A percentile compares a stretch with the other conserved stretches of the same genome.
These are phyloP conservation scores for Trametopsis cervina DNA, from an alignment of 768 basidiomycete species.

Conservation along the genomic window DNA sequence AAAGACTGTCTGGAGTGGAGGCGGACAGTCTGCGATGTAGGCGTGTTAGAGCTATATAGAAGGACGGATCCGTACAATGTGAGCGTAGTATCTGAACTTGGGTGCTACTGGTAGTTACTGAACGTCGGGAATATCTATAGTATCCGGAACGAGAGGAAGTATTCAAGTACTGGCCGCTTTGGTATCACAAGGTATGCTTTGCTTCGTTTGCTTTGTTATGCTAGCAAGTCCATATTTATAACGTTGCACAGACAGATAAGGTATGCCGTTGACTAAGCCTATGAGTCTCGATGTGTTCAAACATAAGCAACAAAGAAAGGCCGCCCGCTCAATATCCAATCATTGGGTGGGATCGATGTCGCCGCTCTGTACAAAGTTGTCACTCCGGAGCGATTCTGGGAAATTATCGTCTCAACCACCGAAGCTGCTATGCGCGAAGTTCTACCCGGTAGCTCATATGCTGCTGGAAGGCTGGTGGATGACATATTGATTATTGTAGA, in stretches of 20 bases:
- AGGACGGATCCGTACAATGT: slow-evolving; percentile 67
- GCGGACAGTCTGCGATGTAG: slow-evolving; percentile 50
- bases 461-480: slow-evolving; percentile 42
- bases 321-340: slow-evolving; percentile 63
- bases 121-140: too few relatives aligned
- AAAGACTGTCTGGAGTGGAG: slow-evolving; percentile 64
- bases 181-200: slow-evolving; percentile 57
- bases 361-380: slow-evolving; percentile 25
- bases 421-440: slow-evolving; percentile 62
- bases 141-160: slow-evolving; percentile 64
- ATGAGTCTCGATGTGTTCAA: too few relatives aligned
- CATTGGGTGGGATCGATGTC: slow-evolving; percentile 51
- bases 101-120: too few relatives aligned
- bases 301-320: too few relatives aligned
- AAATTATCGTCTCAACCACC: slow-evolving; percentile 56
- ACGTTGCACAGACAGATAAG: slow-evolving; percentile 53
- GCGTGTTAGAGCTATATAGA: slow-evolving; percentile 57
- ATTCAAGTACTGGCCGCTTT: slow-evolving; percentile 74
- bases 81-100: slow-evolving; percentile 22
- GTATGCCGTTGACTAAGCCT: too few relatives aligned
- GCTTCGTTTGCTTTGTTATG: neutral
- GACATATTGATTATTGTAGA: slow-evolving; percentile 61
- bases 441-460: slow-evolving; percentile 53
- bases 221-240: too few relatives aligned
- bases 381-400: slow-evolving; percentile 32